These are phyloP conservation scores for Chytriomyces sp. DNA, from an alignment of 192 early-diverging fungal species.

Conservation along the genomic window DNA sequence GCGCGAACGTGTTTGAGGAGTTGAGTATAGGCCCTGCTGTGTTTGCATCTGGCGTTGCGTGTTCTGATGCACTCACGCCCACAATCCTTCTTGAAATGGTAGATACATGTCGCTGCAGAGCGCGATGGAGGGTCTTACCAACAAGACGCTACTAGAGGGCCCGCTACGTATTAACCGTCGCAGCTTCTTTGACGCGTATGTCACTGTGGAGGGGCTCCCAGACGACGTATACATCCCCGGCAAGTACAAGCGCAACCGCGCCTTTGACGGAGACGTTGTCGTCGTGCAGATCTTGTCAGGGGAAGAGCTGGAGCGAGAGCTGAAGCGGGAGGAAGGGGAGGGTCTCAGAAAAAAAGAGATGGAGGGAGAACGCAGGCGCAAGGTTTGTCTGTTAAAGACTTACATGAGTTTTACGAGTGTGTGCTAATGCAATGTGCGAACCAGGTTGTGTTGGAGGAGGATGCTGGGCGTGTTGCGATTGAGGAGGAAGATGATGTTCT, in stretches of 20 bases:
- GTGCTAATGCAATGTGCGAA: conserved; percentile 54
- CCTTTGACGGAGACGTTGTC: conserved; percentile 83
- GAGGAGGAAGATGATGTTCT: conserved; percentile 21
- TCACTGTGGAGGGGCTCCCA: conserved; percentile 63
- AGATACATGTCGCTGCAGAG: conserved; percentile 33
- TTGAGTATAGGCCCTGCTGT: neutral
- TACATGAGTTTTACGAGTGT: conserved; percentile 50
- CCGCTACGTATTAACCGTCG: conserved; percentile 83
- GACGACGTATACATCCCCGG: conserved; percentile 81
- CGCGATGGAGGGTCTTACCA: conserved; percentile 29
- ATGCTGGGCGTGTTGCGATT: conserved; percentile 35
- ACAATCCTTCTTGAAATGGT: neutral
- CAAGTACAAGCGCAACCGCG: conserved; percentile 75
- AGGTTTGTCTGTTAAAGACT: conserved; percentile 4
- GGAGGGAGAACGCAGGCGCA: conserved; percentile 46
- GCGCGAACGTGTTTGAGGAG: conserved; percentile 16
- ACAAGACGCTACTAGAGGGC: conserved; percentile 64
- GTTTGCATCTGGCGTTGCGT: neutral
- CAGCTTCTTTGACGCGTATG: conserved; percentile 86
- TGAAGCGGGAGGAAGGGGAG: conserved; percentile 55
- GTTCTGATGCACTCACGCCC: neutral
- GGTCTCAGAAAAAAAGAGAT: conserved; percentile 24
- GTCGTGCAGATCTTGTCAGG: conserved; percentile 73
- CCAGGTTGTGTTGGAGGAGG: conserved; percentile 54
- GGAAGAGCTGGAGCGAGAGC: conserved; percentile 60